Percentiles rank a stretch among this genome's conserved stretches.
Conservation (phyloP, 2,329 filamentous ascomycete species). For the Leptographium wingfieldii region DNA sequence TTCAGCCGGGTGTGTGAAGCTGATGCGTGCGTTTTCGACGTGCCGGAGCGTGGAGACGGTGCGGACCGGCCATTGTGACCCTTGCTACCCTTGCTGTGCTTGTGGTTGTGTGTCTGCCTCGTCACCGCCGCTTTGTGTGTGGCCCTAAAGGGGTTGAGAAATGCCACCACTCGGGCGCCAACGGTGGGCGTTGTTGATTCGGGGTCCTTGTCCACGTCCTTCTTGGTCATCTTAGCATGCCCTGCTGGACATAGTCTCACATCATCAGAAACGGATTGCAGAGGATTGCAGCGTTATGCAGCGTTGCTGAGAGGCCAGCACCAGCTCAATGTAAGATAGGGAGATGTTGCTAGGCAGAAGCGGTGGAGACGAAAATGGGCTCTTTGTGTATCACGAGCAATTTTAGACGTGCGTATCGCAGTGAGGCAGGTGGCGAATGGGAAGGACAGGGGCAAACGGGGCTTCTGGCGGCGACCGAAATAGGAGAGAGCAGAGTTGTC, state of each 20-base stretch:
- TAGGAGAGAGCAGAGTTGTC: no score
- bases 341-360: not conserved
- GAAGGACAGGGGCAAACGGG: no score
- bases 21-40: not conserved
- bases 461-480: no score
- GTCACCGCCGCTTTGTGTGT: not conserved
- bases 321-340: not conserved
- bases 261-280: not conserved
- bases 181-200: not conserved
- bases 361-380: not conserved
- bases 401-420: no score
- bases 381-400: no score
- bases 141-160: not conserved
- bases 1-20: not conserved
- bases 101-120: not conserved
- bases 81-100: not conserved
- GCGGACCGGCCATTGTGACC: not conserved
- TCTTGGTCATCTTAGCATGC: not conserved
- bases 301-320: not conserved
- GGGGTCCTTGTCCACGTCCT: not conserved
- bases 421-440: no score
- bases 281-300: not conserved
- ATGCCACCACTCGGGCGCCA: not conserved
- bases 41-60: not conserved
- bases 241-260: not conserved